Percentiles rank a stretch among this genome's conserved stretches.
These are phyloP conservation scores for Venustampulla echinocandica DNA, from an alignment of 495 filamentous ascomycete species.

Conservation along the genomic window DNA sequence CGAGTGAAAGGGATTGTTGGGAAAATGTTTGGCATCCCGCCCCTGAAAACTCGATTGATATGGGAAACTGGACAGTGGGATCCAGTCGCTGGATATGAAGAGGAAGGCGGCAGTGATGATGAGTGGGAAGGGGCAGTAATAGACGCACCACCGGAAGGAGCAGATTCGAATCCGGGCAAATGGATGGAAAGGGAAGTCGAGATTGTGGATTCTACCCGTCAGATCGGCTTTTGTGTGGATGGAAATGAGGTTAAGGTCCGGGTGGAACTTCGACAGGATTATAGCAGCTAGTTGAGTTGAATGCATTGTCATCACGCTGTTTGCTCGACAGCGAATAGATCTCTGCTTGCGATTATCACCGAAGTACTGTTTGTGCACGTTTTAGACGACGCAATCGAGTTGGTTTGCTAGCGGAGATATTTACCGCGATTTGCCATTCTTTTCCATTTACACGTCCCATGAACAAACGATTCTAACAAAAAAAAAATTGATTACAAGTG, in stretches of 20 bases:
- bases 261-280: slow-evolving; percentile 41
- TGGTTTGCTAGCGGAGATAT: no score
- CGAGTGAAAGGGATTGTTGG: slow-evolving; percentile 69
- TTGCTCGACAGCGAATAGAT: no score
- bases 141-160: slow-evolving; percentile 7
- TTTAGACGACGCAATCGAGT: no score
- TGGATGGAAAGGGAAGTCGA: slow-evolving; percentile 72
- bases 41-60: slow-evolving; percentile 55
- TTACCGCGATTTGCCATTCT: no score
- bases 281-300: neutral
- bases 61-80: slow-evolving; percentile 84
- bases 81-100: slow-evolving; percentile 57
- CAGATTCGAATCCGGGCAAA: slow-evolving; percentile 25
- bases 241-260: slow-evolving; percentile 57
- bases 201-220: slow-evolving; percentile 69
- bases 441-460: no score
- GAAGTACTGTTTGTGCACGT: no score
- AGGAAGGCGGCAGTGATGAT: slow-evolving; percentile 51
- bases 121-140: slow-evolving; percentile 33
- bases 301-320: no score
- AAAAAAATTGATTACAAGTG: no score
- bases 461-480: no score
- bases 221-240: slow-evolving; percentile 77
- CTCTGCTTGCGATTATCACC: no score
- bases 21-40: slow-evolving; percentile 54